Base-by-base conservation (phyloP, 768 basidiomycete species). In the Obba rivulosa region DNA sequence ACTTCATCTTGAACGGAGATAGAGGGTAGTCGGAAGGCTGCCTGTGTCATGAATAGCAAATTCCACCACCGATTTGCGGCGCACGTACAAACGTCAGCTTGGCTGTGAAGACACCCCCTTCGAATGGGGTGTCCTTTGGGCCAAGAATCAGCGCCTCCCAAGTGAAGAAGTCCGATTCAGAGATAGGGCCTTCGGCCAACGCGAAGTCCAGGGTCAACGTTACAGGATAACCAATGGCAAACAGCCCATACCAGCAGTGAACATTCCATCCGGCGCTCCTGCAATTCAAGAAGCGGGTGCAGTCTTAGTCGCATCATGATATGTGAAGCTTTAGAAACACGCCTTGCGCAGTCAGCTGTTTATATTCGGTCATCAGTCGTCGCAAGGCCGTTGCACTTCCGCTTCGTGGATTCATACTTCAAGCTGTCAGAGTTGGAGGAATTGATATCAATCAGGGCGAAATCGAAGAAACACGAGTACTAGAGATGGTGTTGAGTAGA, bases 1-100 rank as follows among this genome's bases (percentile, higher is more conserved):
- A 99, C 62, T 80, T 92, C 96, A 99, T 98, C 73, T 93, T 97
- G 83, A 98, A 98, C 17, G 96, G 96, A 45, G 91, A 95, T 60
- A 99, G 72, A 25, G 96, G 96, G 69, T 99, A 99, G 63, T 99
- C 96, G 34, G 77, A 64, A 0, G 93, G 93, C 92, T 92, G 48
- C 46, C 50, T 20, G 40, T 38, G 34, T 11, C 36, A 36, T 50
- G 40, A 39, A 41, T 21, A 28, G 36, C 24, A 40, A 41, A 34
- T 34, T 41, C n/a, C 43, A 35, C 44, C 21, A 36, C 43, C 34
- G 42, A 55, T 51, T 45, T 49, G 52, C 46, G 48, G 23, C 28
- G 28, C 21, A 79, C 91, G 61, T 67, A 92, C 92, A 67, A 99
- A 99, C 34, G 84, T 87, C 58, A 99, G 75, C 63, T 84, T 90